These are phyloP conservation scores for Colletotrichum trifolii DNA, from an alignment of 2,329 filamentous ascomycete species.

Conservation along the genomic window DNA sequence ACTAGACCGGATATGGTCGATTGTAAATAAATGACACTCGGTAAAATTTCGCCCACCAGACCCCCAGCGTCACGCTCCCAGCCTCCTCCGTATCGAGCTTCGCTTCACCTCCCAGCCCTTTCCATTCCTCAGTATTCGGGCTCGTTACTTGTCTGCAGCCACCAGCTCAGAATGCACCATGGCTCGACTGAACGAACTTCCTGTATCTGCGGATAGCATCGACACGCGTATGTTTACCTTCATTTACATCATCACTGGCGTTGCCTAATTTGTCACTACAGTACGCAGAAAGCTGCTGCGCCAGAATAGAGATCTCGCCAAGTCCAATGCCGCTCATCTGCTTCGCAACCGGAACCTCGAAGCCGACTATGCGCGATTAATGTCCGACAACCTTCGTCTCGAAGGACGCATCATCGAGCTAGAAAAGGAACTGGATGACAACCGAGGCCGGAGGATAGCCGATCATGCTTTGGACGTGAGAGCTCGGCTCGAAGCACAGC, in stretches of 20 bases:
- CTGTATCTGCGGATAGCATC: constrained; percentile 74
- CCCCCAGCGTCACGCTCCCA: constrained; percentile 34
- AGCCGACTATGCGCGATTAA: constrained; percentile 77
- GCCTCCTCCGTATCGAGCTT: constrained; percentile 34
- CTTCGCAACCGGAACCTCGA: constrained; percentile 82
- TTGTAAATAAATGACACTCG: constrained; percentile 39
- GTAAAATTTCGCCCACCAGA: constrained; percentile 36
- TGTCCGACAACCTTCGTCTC: constrained; percentile 83
- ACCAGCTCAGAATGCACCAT: constrained; percentile 61
- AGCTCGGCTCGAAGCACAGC: constrained; percentile 76
- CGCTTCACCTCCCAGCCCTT: constrained; percentile 15
- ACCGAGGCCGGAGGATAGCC: constrained; percentile 67
- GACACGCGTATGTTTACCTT: constrained; percentile 71
- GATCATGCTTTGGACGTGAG: constrained; percentile 78
- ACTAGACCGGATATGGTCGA: constrained; percentile 33
- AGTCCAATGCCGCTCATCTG: constrained; percentile 81
- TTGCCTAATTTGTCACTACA: constrained; percentile 49
- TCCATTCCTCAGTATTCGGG: constrained; percentile 26
- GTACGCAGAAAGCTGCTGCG: constrained; percentile 83
- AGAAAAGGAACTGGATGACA: constrained; percentile 74
- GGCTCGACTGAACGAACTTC: constrained; percentile 84
- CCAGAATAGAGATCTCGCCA: constrained; percentile 86
- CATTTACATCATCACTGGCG: constrained; percentile 6
- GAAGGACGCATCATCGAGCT: constrained; percentile 77
- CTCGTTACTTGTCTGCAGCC: constrained; percentile 12